Conservation (phyloP, 768 basidiomycete genomes). For the Galerina sulciceps region DNA sequence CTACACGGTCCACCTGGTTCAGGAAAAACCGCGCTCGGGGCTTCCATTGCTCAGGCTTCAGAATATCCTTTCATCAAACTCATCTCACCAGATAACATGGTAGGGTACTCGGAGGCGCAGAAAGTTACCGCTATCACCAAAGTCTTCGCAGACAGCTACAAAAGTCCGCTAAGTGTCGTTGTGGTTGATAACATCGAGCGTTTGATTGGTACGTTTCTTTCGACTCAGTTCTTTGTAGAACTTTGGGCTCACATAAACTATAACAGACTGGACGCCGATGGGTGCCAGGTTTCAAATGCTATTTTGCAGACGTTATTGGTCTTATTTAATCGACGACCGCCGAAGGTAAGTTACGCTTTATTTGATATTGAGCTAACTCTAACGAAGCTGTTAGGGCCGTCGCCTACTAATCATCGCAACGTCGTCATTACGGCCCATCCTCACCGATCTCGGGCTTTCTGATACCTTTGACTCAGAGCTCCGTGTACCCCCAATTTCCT, state of each 20-base stretch:
- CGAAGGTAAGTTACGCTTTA: conserved; percentile 65
- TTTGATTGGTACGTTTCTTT: conserved; percentile 68
- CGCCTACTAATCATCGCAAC: conserved; percentile 93
- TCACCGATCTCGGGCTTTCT: conserved; percentile 87
- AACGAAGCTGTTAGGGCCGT: conserved; percentile 62
- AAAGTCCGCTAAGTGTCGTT: conserved; percentile 94
- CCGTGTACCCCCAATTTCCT: conserved; percentile 80
- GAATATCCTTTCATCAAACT: conserved; percentile 98
- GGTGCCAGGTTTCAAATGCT: conserved; percentile 96
- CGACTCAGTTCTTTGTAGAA: background rate
- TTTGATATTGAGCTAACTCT: conserved; percentile 4
- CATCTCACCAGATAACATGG: conserved; percentile 95
- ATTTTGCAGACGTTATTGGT: conserved; percentile 92
- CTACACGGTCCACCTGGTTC: conserved; percentile 89
- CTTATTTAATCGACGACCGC: conserved; percentile 85
- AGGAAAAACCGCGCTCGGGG: conserved; percentile 94
- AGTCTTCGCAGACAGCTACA: conserved; percentile 94
- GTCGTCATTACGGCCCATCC: conserved; percentile 83
- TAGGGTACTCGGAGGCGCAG: conserved; percentile 90
- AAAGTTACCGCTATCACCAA: conserved; percentile 93
- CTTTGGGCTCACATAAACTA: background rate
- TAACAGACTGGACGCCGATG: conserved; percentile 92
- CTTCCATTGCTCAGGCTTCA: conserved; percentile 92
- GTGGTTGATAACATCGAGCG: conserved; percentile 96
- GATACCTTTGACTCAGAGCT: conserved; percentile 90